Base-by-base conservation (phyloP, 176 grass and related monocot species). In the Paspalum vaginatum region DNA sequence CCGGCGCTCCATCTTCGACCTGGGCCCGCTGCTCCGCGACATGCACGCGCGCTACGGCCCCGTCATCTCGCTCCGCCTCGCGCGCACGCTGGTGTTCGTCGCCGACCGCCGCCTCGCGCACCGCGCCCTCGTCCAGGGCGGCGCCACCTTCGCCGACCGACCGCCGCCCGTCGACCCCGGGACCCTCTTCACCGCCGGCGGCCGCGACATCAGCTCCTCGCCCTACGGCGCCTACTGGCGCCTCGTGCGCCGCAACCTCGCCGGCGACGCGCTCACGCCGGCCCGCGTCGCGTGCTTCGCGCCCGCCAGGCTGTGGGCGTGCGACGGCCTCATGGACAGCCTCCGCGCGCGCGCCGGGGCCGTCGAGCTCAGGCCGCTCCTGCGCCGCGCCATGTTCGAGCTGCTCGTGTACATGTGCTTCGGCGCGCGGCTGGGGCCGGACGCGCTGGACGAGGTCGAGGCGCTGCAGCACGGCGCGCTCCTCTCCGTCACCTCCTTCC, bases 381-480 rank as follows among this genome's bases (percentile, higher is more conserved):
- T 66, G 11, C 79, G 78, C 5, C 80, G 76, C 56, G 86, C 91
- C 70, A 79, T 89, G 86, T 93, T 89, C 86, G 83, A 83, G 81
- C 79, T 91, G 16, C 76, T 91, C 7, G 76, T 90, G 20, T 73
- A 84, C 62, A 91, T 97, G 86, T 89, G 91, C 86, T 81, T 97
- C 56, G 90, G 93, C 11, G 88, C 63, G 51, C 78, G 76, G 63
- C 73, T 89, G 0, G 26, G 59, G 7, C 27, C 63, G 61, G 68
- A 76, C 7, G n/a, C 18, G 26, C 54, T 93, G 18, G 63, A 49
- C 12, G 88, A 93, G 59, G 68, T 97, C 52, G 74, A 90, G 70
- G 0, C 4, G 27, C 49, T 86, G 57, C 68, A 89, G 65, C 53
- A 59, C 18, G 1, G 0, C 0, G 11, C 69, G 7, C 63, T 89